These are phyloP conservation scores for Termitomyces sp. DNA, from an alignment of 768 basidiomycete genomes.

Conservation along the genomic window DNA sequence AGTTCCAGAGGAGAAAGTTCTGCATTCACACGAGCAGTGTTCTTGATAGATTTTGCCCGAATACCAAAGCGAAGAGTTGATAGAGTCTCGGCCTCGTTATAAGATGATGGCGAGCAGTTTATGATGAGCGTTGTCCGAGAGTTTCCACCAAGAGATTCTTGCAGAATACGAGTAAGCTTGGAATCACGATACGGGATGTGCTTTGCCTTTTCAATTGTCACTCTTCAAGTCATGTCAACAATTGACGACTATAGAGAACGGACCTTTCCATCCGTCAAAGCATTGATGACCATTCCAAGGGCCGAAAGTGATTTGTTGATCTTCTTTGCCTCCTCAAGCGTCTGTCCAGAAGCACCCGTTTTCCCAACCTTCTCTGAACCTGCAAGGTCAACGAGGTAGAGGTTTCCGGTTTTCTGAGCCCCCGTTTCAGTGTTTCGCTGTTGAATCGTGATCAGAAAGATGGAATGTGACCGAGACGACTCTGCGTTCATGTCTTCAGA, in stretches of 20 bases:
- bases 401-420: slow-evolving; percentile 92
- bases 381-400: slow-evolving; percentile 97
- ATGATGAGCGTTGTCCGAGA: slow-evolving; percentile 97
- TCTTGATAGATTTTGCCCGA: slow-evolving; percentile 99
- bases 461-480: slow-evolving; percentile 97
- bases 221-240: background rate
- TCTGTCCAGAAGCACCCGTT: slow-evolving; percentile 98
- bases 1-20: slow-evolving; percentile 96
- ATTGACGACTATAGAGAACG: slow-evolving; percentile 18
- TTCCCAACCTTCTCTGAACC: slow-evolving; percentile 99
- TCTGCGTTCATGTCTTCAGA: slow-evolving; percentile 97
- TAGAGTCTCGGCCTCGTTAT: slow-evolving; percentile 95
- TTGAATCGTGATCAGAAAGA: slow-evolving; percentile 96
- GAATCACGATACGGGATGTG: slow-evolving; percentile 99
- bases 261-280: slow-evolving; percentile 94
- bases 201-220: slow-evolving; percentile 61
- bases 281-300: slow-evolving; percentile 99
- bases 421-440: slow-evolving; percentile 96
- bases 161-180: slow-evolving; percentile 96
- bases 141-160: slow-evolving; percentile 97
- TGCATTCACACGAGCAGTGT: slow-evolving; percentile 96
- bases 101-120: slow-evolving; percentile 97
- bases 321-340: slow-evolving; percentile 99
- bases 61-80: slow-evolving; percentile 99
- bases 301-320: slow-evolving; percentile 99